phyloP scores from a whole-genome alignment of 2,329 filamentous ascomycete genomes.

The Mollisiaceae sp. region DNA sequence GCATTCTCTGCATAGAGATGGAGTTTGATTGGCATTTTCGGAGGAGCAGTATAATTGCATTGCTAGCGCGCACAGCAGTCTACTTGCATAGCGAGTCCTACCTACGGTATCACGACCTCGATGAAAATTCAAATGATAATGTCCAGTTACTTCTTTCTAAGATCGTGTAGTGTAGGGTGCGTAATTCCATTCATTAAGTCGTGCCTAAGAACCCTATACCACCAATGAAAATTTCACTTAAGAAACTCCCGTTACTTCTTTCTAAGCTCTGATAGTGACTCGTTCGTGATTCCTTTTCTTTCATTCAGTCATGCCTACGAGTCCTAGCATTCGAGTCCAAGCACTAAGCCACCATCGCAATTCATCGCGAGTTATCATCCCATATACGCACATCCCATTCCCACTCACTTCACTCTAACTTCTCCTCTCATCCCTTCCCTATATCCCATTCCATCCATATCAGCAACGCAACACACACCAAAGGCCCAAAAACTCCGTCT shows the following conservation, averaged over 20 bases:
- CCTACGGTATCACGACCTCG: not conserved
- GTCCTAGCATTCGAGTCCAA: not conserved
- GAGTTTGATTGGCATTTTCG: conserved; percentile 26
- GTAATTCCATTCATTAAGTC: not conserved
- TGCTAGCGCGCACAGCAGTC: not conserved
- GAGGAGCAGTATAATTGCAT: conserved; percentile 7
- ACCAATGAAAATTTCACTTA: too few species aligned
- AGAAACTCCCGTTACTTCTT: too few species aligned
- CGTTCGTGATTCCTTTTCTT: too few species aligned
- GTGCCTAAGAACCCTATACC: not conserved
- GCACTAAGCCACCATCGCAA: too few species aligned
- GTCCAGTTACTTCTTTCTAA: not conserved
- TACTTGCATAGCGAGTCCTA: not conserved
- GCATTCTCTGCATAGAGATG: conserved; percentile 21
- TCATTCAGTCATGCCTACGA: not conserved
- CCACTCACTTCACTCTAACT: too few species aligned
- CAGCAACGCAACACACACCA: conserved; percentile 4
- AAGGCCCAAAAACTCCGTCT: not conserved
- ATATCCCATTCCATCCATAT: not conserved
- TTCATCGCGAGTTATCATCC: not conserved
- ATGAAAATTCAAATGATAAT: not conserved
- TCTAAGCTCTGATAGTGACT: too few species aligned
- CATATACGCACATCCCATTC: not conserved
- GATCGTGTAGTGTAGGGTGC: not conserved
- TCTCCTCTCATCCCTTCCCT: not conserved